Percentiles rank a stretch among this genome's conserved stretches.
These are phyloP conservation scores for Pouteria glomerata DNA, from an alignment of 148 eudicot species.

Conservation along the genomic window DNA sequence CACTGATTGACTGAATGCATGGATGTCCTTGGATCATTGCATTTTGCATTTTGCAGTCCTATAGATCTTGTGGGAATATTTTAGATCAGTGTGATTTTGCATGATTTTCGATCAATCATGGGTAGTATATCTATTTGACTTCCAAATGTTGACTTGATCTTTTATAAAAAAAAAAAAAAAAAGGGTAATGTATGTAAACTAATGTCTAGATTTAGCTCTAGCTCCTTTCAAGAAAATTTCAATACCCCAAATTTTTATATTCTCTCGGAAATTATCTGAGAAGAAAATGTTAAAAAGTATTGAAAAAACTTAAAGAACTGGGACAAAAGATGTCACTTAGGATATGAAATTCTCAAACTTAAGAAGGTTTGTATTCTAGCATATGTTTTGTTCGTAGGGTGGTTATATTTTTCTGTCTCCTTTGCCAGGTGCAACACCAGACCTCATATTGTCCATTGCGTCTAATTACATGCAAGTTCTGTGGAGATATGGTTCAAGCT, in stretches of 20 bases:
- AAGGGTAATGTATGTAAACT: not conserved
- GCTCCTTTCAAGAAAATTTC: not conserved
- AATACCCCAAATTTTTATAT: not conserved
- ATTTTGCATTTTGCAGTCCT: not conserved
- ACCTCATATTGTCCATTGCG: constrained; percentile 70
- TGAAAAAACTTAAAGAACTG: not conserved
- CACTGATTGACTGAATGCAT: too few relatives aligned
- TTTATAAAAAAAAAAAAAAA: not conserved
- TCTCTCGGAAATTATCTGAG: not conserved
- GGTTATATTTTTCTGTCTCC: not conserved
- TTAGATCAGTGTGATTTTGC: not conserved
- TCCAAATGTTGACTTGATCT: not conserved
- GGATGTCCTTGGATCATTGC: too few relatives aligned
- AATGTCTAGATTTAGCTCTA: not conserved
- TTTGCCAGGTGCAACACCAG: constrained; percentile 72
- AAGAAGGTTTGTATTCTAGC: not conserved
- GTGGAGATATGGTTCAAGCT: constrained; percentile 90
- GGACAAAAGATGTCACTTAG: not conserved
- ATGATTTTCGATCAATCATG: not conserved
- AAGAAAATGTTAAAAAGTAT: not conserved
- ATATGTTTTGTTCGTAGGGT: not conserved
- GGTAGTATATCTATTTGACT: not conserved
- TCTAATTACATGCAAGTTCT: constrained; percentile 72
- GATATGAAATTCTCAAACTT: not conserved
- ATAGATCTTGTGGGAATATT: not conserved